Conservation (phyloP, 495 filamentous ascomycete species). For the Talaromyces nanjingensis region DNA sequence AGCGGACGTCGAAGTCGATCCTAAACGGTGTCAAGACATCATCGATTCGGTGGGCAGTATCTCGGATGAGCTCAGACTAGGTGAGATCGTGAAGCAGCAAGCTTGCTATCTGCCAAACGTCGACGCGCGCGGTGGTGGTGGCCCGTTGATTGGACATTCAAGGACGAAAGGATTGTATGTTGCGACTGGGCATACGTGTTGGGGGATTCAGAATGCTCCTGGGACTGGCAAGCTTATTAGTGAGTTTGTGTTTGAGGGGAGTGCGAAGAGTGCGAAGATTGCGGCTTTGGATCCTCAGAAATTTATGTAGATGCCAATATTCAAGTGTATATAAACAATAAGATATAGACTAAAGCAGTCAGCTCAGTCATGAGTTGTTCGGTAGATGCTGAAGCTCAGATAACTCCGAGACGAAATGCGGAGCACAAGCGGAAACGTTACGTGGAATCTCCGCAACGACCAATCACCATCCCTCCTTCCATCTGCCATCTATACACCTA, state of each 20-base stretch:
- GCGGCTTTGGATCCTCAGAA: conserved; percentile 61
- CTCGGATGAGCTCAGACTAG: conserved; percentile 66
- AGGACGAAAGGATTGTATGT: conserved; percentile 70
- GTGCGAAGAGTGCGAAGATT: conserved; percentile 68
- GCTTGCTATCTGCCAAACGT: conserved; percentile 91
- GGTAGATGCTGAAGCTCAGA: background rate
- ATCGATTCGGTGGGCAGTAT: conserved; percentile 73
- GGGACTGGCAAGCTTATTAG: conserved; percentile 86
- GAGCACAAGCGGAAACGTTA: conserved; percentile 3
- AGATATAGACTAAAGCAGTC: background rate
- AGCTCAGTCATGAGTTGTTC: background rate
- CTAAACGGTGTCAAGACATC: conserved; percentile 76
- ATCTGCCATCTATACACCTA: background rate
- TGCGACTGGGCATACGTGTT: conserved; percentile 90
- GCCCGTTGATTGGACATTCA: conserved; percentile 74
- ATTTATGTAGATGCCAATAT: conserved; percentile 24
- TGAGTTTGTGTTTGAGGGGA: conserved; percentile 77
- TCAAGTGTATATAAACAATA: background rate
- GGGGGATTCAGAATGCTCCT: conserved; percentile 96
- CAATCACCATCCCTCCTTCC: background rate
- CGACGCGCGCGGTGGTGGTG: conserved; percentile 49
- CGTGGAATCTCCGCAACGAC: conserved; percentile 8
- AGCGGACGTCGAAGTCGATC: conserved; percentile 71
- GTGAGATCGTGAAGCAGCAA: conserved; percentile 73
- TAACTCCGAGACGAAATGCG: background rate